These are phyloP conservation scores for Castanea mollissima DNA, from an alignment of 306 rosid genomes.

Conservation along the genomic window DNA sequence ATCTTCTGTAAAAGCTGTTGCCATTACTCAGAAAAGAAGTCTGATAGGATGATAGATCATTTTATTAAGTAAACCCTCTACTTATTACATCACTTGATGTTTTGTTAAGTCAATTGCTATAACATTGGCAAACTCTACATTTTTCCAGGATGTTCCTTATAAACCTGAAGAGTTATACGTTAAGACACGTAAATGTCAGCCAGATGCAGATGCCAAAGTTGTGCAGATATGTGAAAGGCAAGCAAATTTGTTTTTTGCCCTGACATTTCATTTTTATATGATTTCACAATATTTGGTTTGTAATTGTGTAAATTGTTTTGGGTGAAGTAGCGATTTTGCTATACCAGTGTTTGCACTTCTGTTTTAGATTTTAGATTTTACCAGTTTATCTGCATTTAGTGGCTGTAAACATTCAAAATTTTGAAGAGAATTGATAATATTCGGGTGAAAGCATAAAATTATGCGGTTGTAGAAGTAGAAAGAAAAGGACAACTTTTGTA, in stretches of 20 bases:
- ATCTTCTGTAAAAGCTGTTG: not conserved
- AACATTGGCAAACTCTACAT: not conserved
- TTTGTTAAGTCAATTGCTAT: not conserved
- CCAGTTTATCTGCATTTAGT: not conserved
- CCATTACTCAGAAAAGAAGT: not conserved
- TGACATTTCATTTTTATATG: not conserved
- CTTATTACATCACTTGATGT: not conserved
- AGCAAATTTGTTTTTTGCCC: slow-evolving; percentile 9
- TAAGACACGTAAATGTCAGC: slow-evolving; percentile 76
- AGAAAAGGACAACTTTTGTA: not conserved
- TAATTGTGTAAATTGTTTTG: not conserved
- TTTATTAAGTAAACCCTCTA: not conserved
- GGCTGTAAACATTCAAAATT: not conserved
- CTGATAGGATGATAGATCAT: not conserved
- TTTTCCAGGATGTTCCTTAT: slow-evolving; percentile 72
- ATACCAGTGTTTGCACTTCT: not conserved
- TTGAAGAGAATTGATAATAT: not conserved
- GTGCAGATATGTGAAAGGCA: slow-evolving; percentile 87
- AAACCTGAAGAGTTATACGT: slow-evolving; percentile 78
- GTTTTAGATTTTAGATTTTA: not conserved
- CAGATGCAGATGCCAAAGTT: slow-evolving; percentile 67
- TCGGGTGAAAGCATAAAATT: not conserved
- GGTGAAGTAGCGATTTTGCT: not conserved
- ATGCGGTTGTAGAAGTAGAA: not conserved
- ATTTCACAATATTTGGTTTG: not conserved